phyloP scores from a whole-genome alignment of 257 asterid species.

The Primulina eburnea region DNA sequence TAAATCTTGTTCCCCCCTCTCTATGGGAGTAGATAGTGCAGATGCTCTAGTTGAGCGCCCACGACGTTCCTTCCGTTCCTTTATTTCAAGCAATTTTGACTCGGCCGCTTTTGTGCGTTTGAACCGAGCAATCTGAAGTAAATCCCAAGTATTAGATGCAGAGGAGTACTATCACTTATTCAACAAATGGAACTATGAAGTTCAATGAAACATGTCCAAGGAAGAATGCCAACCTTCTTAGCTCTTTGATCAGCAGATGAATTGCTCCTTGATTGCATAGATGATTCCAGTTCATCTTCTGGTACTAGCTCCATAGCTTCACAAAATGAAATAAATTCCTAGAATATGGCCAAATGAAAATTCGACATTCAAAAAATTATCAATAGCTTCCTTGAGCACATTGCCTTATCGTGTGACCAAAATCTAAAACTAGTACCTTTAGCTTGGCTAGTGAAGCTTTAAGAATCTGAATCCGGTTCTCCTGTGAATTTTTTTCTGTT shows the following conservation, averaged over 20 bases:
- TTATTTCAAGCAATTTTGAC: conserved; percentile 73
- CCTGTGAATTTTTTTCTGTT: conserved; percentile 59
- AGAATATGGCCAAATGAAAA: conserved; percentile 22
- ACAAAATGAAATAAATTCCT: conserved; percentile 87
- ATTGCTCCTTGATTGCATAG: conserved; percentile 38
- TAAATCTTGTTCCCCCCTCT: conserved; percentile 64
- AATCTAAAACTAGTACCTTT: conserved; percentile 48
- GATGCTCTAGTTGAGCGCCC: conserved; percentile 96
- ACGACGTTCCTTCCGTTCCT: conserved; percentile 89
- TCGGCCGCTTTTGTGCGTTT: conserved; percentile 88
- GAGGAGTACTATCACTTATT: neutral
- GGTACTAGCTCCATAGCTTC: conserved; percentile 96
- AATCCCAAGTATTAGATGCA: conserved; percentile 20
- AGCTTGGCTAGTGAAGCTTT: conserved; percentile 71
- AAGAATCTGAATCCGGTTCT: conserved; percentile 67
- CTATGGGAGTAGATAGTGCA: conserved; percentile 79
- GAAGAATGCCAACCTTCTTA: conserved; percentile 53
- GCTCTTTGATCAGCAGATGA: conserved; percentile 68
- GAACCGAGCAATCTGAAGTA: conserved; percentile 73
- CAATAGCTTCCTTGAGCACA: conserved; percentile 12
- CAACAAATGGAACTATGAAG: conserved; percentile 3
- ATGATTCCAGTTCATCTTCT: conserved; percentile 61
- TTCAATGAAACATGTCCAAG: neutral
- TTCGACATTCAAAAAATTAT: conserved; percentile 12
- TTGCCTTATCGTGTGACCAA: neutral